Evolutionary conservation across 805 yeast genomes (phyloP), one percentile per base, ranked within the genome.

Genomic region (Tetrapisispora arboricola): DNA sequence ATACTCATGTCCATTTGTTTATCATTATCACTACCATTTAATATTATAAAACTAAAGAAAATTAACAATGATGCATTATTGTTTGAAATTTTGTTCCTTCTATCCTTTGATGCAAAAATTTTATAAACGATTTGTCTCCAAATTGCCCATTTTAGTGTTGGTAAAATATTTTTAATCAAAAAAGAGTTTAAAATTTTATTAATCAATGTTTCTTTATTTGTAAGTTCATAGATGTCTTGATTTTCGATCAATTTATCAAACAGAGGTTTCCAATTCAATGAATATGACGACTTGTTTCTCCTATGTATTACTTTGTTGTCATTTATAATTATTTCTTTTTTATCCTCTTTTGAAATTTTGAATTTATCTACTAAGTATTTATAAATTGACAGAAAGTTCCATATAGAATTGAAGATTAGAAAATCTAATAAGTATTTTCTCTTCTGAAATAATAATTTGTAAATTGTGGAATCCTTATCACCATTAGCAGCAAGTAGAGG

Each of bases 71-170:
- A 49, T 21, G 36, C 40, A 13, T 40, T 31, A 8, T n/a, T 30
- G 15, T 26, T 38, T 21, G 20, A 26, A 19, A 16, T 36, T 31
- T 21, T 42, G 19, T 29, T 22, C 16, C 16, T 22, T 21, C 29
- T 36, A 18, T 36, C 26, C 24, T 39, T 38, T 21, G 46, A 18
- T 43, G 38, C 16, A 47, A 30, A 18, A 34, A 24, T 43, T 17
- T 34, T 34, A 15, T 38, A 38, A 2, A 50, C 38, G 6, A 51
- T 34, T 33, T 51, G 55, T 32, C 58, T 48, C 60, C 60, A 55
- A 3, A 53, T 28, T 4, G 58, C 41, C 61, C 61, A 56, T 46
- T 51, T 50, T 6, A 56, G 17, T 29, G 55, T 42, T 10, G 54
- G 54, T 4, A 46, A 22, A 3, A 55, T 44, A 35, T 54, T 54